Percentiles rank a stretch among this genome's conserved stretches.
Conservation (phyloP, 192 early-diverging fungal species). For the Phlyctochytrium bullatum region DNA sequence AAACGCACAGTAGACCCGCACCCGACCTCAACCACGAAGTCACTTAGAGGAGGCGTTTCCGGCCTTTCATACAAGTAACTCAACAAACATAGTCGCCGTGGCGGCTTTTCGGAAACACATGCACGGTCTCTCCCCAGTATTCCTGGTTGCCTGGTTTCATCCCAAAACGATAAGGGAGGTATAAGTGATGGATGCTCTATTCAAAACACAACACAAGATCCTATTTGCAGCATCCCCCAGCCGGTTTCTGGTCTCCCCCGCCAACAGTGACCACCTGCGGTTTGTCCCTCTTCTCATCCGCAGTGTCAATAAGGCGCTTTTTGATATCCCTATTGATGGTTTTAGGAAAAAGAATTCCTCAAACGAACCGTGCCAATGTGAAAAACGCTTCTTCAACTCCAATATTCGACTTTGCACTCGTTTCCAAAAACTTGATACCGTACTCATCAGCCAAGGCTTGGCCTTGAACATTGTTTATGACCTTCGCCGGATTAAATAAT, state of each 20-base stretch:
- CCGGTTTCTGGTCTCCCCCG: conserved; percentile 1
- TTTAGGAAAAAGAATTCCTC: conserved; percentile 99
- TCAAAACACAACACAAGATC: background rate
- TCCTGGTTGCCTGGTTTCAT: no score
- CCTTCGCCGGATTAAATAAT: conserved; percentile 45
- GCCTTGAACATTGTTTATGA: conserved; percentile 92
- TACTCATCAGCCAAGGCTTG: conserved; percentile 93
- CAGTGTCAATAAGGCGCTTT: conserved; percentile 93
- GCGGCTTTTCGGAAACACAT: no score
- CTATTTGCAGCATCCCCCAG: conserved; percentile 19
- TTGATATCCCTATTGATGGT: conserved; percentile 97
- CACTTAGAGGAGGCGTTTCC: no score
- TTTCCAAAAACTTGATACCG: conserved; percentile 93
- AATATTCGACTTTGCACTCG: conserved; percentile 98
- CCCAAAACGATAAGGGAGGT: no score
- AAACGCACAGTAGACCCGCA: no score
- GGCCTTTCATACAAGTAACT: no score
- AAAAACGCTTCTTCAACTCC: conserved; percentile 36
- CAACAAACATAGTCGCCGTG: no score
- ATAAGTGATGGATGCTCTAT: no score
- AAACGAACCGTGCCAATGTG: conserved; percentile 36
- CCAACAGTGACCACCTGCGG: conserved; percentile 31
- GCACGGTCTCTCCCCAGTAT: no score
- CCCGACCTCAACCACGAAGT: no score
- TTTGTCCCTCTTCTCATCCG: conserved; percentile 55